Evolutionary conservation across 148 eudicot genomes (phyloP).

Genomic region (Beta vulgaris): DNA sequence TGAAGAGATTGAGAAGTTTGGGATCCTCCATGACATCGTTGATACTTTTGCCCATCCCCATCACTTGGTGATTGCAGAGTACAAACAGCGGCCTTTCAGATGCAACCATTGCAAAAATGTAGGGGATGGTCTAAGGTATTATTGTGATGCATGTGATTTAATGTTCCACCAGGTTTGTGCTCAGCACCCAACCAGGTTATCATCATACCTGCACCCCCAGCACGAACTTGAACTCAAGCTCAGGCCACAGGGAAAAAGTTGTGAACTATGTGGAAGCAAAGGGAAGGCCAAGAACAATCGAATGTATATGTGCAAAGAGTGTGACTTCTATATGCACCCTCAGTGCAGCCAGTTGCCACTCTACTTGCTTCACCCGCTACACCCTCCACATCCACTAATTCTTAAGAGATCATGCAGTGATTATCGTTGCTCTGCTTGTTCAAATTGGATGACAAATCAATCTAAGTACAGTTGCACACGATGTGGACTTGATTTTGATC

Average conservation of each 20-base stretch:
- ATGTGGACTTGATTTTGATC: slow-evolving; percentile 20
- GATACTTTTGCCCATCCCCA: slow-evolving; percentile 22
- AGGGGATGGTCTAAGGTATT: slow-evolving; percentile 27
- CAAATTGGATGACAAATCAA: not conserved
- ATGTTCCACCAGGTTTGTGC: slow-evolving; percentile 27
- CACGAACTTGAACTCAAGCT: slow-evolving; percentile 34
- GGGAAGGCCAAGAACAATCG: slow-evolving; percentile 7
- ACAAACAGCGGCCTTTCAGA: slow-evolving; percentile 13
- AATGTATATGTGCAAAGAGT: slow-evolving; percentile 23
- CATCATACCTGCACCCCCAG: slow-evolving; percentile 25
- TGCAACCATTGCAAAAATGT: slow-evolving; percentile 28
- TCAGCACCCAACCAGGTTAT: slow-evolving; percentile 27
- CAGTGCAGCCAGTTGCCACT: slow-evolving; percentile 27
- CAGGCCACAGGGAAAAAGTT: slow-evolving; percentile 8
- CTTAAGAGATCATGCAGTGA: slow-evolving; percentile 1
- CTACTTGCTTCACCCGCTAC: slow-evolving; percentile 26
- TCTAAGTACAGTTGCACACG: slow-evolving; percentile 16
- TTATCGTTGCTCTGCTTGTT: slow-evolving; percentile 11
- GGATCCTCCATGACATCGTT: not conserved
- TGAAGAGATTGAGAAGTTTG: not conserved
- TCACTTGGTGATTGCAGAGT: slow-evolving; percentile 25
- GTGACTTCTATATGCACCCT: slow-evolving; percentile 29
- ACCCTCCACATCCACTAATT: slow-evolving; percentile 26
- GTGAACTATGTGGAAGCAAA: slow-evolving; percentile 14
- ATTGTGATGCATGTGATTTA: slow-evolving; percentile 18